Evolutionary conservation across 2,329 filamentous ascomycete species (phyloP), one percentile per base, ranked within the genome.

Genomic region (Lachnellula arida): DNA sequence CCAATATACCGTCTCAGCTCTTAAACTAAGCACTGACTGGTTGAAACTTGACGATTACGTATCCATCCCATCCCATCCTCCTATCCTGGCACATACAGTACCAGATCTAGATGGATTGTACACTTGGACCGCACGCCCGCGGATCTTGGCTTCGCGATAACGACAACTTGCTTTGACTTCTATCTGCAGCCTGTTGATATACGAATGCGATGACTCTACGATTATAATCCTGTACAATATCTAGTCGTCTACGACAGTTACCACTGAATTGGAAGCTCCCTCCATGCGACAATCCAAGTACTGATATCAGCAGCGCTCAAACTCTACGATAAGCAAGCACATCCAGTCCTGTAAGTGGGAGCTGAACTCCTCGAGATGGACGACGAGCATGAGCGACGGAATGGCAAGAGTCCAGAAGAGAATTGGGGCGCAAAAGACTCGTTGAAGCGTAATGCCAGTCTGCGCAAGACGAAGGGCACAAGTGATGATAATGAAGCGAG

Each of bases 381-480:
- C 28, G 46, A 53, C 52, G 28, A 52, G 53, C 53, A 57, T 23
- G 53, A 28, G 22, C 44, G 44, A 6, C 34, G 43, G 22, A 46
- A 53, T 49, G 49, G 49, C 17, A 28, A 42, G 23, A 43, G 48
- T 5, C 22, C 35, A 17, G 46, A 37, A 42, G 48, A 60, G 46
- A 15, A 34, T 14, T 66, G 66, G 65, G 65, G 64, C 5, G 65
- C 65, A 43, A 55, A 50, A 35, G 60, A 61, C 43, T 63, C 65
- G n/a, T 51, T 67, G 53, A 59, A 52, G 47, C 62, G 55, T 49
- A 61, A 60, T 56, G 53, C 61, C 15, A 54, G 57, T 12, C 34
- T 54, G 42, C 35, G 52, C n/a, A 61, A 53, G 48, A 49, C 39
- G 4, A n/a, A 42, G 39, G 17, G 39, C 39, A 42, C 39, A 49